Base-by-base conservation (phyloP, 371 early-diverging fungal species). In the Nematocida minor region DNA sequence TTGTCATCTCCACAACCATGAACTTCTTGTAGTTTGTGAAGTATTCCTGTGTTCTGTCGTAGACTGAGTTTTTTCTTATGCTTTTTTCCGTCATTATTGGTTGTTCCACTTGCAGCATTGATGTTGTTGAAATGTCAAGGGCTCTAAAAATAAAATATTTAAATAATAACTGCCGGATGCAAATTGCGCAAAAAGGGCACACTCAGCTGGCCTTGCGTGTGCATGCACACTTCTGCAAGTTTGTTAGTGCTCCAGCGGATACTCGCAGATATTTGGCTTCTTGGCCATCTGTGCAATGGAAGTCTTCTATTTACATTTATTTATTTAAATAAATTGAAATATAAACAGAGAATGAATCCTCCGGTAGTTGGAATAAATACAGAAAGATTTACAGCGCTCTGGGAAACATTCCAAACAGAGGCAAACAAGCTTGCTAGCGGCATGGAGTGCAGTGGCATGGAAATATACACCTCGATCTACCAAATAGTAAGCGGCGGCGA, bases 1-100 rank as follows among this genome's bases (percentile, higher is more conserved):
- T 97, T 90, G 96, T 95, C 81, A 97, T 94, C 82, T 91, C 91
- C 88, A 96, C 94, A 87, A 99, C 88, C 90, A 97, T 93, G 88
- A 95, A 84, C 55, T 80, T 84, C 32, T 69, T 71, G 68, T 82
- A 80, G 18, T 66, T 55, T 27, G 9, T 36, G 55, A 85, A 85
- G 62, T 69, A 67, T 36, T 79, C 79, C 62, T 40, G 64, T 0
- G 84, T 83, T 69, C 80, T 80, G 22, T 80, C 74, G 49, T 48
- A 84, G 36, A 78, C 63, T n/a, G 18, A 22, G n/a, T 78, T 63
- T 60, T 85, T 85, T 54, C 77, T 63, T 41, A 14, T 20, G 44
- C 20, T 29, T 47, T 74, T 74, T 48, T 25, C 18, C 36, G 29
- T 66, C 51, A 20, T 16, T 55, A 18, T 48, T 49, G 16, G 29